A percentile compares a stretch with the other conserved stretches of the same genome.
Evolutionary conservation across 306 rosid species (phyloP).

Genomic region (Prunus campanulata): DNA sequence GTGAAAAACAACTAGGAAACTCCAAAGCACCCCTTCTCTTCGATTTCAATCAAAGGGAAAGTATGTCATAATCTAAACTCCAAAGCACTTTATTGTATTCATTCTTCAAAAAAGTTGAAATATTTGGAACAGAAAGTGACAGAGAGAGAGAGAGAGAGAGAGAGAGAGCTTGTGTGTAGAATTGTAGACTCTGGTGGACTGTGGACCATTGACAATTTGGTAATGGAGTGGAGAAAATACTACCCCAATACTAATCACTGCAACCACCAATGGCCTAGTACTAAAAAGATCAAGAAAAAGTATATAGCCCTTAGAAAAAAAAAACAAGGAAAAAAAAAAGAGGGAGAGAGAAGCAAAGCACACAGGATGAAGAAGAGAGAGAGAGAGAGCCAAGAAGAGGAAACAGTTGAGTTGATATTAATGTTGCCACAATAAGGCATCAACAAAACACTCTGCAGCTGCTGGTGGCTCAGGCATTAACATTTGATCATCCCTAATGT

Average conservation of each 20-base stretch:
- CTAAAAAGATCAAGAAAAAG: not conserved
- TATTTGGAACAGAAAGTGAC: not conserved
- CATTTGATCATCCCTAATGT: constrained; percentile 30
- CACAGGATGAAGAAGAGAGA: not conserved
- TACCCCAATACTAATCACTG: too few relatives aligned
- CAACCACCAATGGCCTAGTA: not conserved
- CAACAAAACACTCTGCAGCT: constrained; percentile 6
- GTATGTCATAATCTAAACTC: not conserved
- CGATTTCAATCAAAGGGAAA: not conserved
- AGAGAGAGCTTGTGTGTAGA: not conserved
- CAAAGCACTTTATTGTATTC: not conserved
- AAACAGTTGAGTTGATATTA: constrained; percentile 10
- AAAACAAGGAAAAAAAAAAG: not conserved
- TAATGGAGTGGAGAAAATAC: not conserved
- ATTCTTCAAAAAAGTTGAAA: not conserved
- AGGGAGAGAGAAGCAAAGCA: not conserved
- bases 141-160: not conserved
- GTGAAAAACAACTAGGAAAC: not conserved
- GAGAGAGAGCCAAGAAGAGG: not conserved
- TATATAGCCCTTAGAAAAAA: not conserved
- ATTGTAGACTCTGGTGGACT: not conserved
- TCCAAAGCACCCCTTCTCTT: not conserved
- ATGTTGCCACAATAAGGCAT: constrained; percentile 43
- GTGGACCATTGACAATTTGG: not conserved
- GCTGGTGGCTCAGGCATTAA: constrained; percentile 17